Evolutionary conservation across 1,139 yeast genomes (phyloP).

Genomic region (Nakaseomyces kungkrabaensis): DNA sequence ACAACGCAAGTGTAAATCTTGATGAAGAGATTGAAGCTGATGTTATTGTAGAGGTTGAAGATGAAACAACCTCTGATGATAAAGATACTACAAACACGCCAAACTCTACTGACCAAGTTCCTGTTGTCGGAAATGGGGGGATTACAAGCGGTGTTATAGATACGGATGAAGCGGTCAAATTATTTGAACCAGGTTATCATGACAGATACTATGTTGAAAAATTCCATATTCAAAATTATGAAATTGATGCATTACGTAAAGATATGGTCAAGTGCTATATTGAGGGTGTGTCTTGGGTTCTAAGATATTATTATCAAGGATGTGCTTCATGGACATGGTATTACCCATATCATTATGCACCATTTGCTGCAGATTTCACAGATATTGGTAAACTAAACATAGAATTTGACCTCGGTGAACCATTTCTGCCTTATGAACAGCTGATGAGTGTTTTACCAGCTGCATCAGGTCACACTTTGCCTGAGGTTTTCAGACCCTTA

Average conservation of each 20-base stretch:
- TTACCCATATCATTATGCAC: constrained; percentile 95
- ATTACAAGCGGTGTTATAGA: constrained; percentile 29
- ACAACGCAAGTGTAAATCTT: constrained; percentile 10
- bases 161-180: constrained; percentile 50
- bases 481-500: constrained; percentile 69
- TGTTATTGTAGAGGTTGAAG: constrained; percentile 17
- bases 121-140: constrained; percentile 23
- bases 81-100: constrained; percentile 9
- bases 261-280: constrained; percentile 65
- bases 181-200: constrained; percentile 84
- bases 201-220: constrained; percentile 73
- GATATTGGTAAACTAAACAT: constrained; percentile 52
- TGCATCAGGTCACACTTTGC: constrained; percentile 86
- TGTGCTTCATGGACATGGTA: constrained; percentile 99
- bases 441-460: constrained; percentile 97
- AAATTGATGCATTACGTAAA: constrained; percentile 45
- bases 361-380: constrained; percentile 82
- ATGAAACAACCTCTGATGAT: constrained; percentile 22
- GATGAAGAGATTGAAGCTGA: constrained; percentile 21
- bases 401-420: constrained; percentile 59
- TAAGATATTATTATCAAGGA: constrained; percentile 89
- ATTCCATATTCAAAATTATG: constrained; percentile 49
- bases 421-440: constrained; percentile 91
- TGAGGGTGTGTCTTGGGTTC: constrained; percentile 94
- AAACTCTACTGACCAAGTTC: constrained; percentile 13